Evolutionary conservation across 106 monocot species (phyloP), one percentile per base, ranked within the genome.

Genomic region (Iris macrosiphon): DNA sequence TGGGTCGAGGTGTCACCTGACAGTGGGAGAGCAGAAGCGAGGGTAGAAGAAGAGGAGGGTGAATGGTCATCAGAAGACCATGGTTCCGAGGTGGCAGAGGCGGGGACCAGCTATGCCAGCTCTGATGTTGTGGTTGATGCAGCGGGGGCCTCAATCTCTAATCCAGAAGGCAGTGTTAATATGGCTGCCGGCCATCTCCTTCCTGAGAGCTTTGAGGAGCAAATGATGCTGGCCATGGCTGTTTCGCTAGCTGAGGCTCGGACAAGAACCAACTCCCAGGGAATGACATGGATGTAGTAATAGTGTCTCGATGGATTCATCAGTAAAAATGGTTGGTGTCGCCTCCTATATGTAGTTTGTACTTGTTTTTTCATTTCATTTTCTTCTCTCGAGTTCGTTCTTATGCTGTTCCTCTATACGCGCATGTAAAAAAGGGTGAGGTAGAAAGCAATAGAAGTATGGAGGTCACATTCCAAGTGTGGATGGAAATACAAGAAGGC

Each of bases 181-280:
- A n/a, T n/a, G 22, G 18, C 60, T 40, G 33, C 64, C 2, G 68
- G 57, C 7, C 59, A 74, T 52, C 38, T 72, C 37, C 9, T 83
- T 37, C 95, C 82, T 0, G 90, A 90, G 31, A 80, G 75, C 49
- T 90, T 79, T 32, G 90, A 96, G 62, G 86, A 96, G 75, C 83
- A 96, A 61, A 79, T 90, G 89, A 90, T 79, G 82, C 63, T 90
- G 19, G 86, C 82, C n/a, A 82, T 87, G 79, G 80, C 96, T 8
- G 72, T 96, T 78, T 86, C 96, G 0, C 40, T 87, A 5, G 79
- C 75, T 1, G 95, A 89, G 21, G 81, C 84, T 22, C 63, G 76
- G 28, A 64, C 73, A 0, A 92, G 71, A 61, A 48, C 54, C 22
- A 72, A 55, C 46, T 26, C 67, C 14, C 76, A 67, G n/a, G 73